Percentiles rank a stretch among this genome's conserved stretches.
phyloP scores from a whole-genome alignment of 805 yeast genomes.

The Naumovozyma castellii region DNA sequence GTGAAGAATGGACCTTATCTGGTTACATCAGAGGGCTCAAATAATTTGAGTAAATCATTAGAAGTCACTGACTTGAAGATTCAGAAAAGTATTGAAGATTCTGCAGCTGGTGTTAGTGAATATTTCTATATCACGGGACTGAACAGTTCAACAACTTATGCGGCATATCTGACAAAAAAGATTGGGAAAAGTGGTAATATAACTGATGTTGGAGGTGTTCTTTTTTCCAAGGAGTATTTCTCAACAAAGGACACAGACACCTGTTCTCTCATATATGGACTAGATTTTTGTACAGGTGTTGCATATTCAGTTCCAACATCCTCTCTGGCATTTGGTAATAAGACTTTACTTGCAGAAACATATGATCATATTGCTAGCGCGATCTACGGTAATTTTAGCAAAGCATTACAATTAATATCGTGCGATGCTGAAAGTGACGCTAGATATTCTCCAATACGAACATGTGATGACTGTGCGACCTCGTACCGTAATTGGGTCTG shows the following conservation, averaged over 20 bases:
- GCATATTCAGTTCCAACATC: constrained; percentile 79
- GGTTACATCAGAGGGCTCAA: constrained; percentile 21
- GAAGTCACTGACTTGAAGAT: constrained; percentile 12
- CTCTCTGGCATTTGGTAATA: constrained; percentile 27
- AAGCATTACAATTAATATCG: constrained; percentile 64
- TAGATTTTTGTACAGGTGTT: constrained; percentile 70
- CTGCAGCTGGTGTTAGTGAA: constrained; percentile 44
- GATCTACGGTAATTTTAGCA: constrained; percentile 56
- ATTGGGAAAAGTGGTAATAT: constrained; percentile 22
- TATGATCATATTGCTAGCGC: constrained; percentile 58
- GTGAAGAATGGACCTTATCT: constrained; percentile 42
- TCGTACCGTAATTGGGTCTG: constrained; percentile 86
- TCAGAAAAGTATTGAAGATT: constrained; percentile 32
- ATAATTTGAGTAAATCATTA: constrained; percentile 4
- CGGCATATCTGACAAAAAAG: constrained; percentile 53
- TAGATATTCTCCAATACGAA: constrained; percentile 60
- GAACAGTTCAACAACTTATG: constrained; percentile 50
- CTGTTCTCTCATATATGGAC: constrained; percentile 65
- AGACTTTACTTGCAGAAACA: constrained; percentile 31
- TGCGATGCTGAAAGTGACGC: constrained; percentile 64
- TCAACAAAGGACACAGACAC: constrained; percentile 43
- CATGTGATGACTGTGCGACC: constrained; percentile 62
- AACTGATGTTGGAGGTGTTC: constrained; percentile 48
- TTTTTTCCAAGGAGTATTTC: constrained; percentile 49
- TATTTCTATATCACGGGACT: constrained; percentile 56